phyloP scores from a whole-genome alignment of 163 green algal genomes.

The Chloromonas sp. region DNA sequence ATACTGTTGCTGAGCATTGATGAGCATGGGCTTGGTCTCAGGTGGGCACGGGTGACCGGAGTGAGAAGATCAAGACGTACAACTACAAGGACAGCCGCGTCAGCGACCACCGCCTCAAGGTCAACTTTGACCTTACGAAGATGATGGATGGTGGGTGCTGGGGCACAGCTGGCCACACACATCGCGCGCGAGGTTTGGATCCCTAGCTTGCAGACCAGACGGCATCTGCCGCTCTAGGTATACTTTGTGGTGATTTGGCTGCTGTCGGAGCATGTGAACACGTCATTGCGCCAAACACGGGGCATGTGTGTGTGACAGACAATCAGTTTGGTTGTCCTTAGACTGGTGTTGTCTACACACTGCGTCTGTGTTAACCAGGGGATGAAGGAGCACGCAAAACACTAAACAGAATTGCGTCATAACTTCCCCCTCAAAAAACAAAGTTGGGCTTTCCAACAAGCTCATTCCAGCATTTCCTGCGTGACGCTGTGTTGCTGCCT shows the following conservation, averaged over 20 bases:
- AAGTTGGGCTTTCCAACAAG: not conserved
- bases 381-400: no score
- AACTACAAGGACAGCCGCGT: constrained; percentile 97
- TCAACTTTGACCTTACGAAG: constrained; percentile 90
- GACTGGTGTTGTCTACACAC: no score
- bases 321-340: no score
- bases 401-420: no score
- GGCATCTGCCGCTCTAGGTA: not conserved
- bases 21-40: constrained; percentile 32
- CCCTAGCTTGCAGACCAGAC: not conserved
- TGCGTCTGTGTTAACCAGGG: no score
- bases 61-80: constrained; percentile 99
- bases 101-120: constrained; percentile 90
- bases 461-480: not conserved
- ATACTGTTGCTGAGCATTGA: not conserved
- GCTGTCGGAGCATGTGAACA: not conserved
- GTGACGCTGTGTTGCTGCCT: not conserved
- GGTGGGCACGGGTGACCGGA: constrained; percentile 87
- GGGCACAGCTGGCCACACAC: no score
- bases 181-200: not conserved
- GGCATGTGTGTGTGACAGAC: no score
- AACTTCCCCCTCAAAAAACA: no score
- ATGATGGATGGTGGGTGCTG: constrained; percentile 22
- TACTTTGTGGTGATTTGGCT: not conserved
- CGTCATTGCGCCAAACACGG: no score